Percentiles rank a stretch among this genome's conserved stretches.
These are phyloP conservation scores for Phlyctochytrium arcticum DNA, from an alignment of 192 early-diverging fungal genomes.

Conservation along the genomic window DNA sequence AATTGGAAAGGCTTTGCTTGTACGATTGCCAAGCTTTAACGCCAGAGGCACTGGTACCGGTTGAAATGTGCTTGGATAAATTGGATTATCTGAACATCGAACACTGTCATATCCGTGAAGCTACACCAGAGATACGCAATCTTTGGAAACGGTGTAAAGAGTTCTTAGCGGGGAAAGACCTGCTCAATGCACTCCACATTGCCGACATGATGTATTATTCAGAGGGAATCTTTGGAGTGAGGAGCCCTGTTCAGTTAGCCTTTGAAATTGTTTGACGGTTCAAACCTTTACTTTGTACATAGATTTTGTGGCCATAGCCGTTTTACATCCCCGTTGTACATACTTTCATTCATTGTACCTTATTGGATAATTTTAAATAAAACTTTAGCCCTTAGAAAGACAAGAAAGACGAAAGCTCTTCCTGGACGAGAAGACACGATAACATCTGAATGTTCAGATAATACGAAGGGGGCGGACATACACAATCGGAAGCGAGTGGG, in stretches of 20 bases:
- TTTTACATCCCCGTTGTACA: too few species aligned
- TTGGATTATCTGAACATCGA: conserved; percentile 26
- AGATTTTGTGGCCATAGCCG: too few species aligned
- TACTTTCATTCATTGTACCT: too few species aligned
- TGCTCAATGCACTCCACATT: conserved; percentile 10
- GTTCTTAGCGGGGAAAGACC: not conserved
- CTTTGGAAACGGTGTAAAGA: conserved; percentile 20
- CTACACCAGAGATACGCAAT: conserved; percentile 13
- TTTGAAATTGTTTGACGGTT: conserved; percentile 15
- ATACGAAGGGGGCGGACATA: too few species aligned
- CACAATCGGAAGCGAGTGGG: too few species aligned
- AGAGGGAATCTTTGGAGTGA: not conserved
- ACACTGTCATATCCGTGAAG: conserved; percentile 11
- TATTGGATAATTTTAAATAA: too few species aligned
- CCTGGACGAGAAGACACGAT: too few species aligned
- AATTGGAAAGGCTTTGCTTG: conserved; percentile 11
- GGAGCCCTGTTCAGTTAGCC: conserved; percentile 9
- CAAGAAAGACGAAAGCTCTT: too few species aligned
- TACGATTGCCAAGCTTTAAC: conserved; percentile 13
- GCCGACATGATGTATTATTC: conserved; percentile 12
- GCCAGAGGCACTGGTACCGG: not conserved
- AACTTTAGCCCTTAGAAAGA: too few species aligned
- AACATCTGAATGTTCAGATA: too few species aligned
- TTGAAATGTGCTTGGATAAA: not conserved
- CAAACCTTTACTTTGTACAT: not conserved